phyloP scores from a whole-genome alignment of 495 filamentous ascomycete genomes.

The Aspergillus incahuasiensis region DNA sequence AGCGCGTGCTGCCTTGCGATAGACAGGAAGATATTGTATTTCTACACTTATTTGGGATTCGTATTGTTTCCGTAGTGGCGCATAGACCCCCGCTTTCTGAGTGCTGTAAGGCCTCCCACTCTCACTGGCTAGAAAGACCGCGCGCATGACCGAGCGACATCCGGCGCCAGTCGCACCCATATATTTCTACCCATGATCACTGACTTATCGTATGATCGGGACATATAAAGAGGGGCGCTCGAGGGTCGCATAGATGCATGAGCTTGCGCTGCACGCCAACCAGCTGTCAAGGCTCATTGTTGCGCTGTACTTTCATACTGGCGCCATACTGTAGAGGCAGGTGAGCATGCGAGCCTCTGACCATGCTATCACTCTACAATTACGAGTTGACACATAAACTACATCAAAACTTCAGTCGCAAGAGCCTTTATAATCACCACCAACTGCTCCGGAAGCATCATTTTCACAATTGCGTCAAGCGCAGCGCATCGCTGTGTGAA shows the following conservation, averaged over 20 bases:
- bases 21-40: constrained; percentile 5
- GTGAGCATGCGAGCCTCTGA: neutral
- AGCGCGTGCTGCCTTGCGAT: neutral
- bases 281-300: neutral
- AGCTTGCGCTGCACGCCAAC: neutral
- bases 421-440: neutral
- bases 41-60: neutral
- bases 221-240: neutral
- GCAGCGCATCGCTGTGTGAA: neutral
- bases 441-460: neutral
- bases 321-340: neutral
- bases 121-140: neutral
- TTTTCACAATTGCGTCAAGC: neutral
- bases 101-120: neutral
- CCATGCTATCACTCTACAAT: no score
- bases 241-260: neutral
- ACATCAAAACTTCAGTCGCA: neutral
- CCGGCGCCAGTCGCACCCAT: neutral
- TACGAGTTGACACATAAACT: neutral
- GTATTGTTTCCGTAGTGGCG: neutral
- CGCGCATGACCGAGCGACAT: neutral
- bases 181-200: neutral
- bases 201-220: neutral
- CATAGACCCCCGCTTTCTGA: neutral
- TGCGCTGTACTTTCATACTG: neutral